Percentiles rank a stretch among this genome's conserved stretches.
phyloP scores from a whole-genome alignment of 2,329 filamentous ascomycete genomes.

The Daldinia sp. region DNA sequence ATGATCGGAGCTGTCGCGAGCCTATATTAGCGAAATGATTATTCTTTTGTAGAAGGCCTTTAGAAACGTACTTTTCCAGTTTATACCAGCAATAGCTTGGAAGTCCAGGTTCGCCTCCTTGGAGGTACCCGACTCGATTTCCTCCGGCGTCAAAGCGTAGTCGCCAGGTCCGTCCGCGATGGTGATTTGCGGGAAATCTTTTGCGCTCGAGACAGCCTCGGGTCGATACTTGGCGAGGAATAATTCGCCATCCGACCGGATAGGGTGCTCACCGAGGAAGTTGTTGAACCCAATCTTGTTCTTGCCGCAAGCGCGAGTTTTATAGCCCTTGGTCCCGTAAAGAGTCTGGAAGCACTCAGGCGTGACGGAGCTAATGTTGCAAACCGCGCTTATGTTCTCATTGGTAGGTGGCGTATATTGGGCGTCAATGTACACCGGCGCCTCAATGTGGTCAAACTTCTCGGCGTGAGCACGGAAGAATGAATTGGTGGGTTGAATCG shows the following conservation, averaged over 20 bases:
- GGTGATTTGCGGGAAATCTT: conserved; percentile 52
- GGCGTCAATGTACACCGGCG: conserved; percentile 49
- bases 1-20: conserved; percentile 45
- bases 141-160: conserved; percentile 45
- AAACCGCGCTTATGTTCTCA: conserved; percentile 51
- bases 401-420: conserved; percentile 49
- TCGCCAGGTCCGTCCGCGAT: conserved; percentile 52
- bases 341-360: conserved; percentile 65
- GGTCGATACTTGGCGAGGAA: conserved; percentile 56
- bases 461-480: conserved; percentile 61
- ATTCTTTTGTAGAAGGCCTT: neutral
- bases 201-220: conserved; percentile 51
- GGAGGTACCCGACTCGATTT: conserved; percentile 43
- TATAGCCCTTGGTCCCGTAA: conserved; percentile 67
- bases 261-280: conserved; percentile 61
- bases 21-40: conserved; percentile 11
- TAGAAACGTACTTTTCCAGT: conserved; percentile 44
- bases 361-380: conserved; percentile 64
- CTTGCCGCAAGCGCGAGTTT: conserved; percentile 55
- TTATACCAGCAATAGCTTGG: conserved; percentile 51
- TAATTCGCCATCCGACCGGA: conserved; percentile 57
- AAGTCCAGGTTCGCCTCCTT: conserved; percentile 51
- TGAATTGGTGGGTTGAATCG: conserved; percentile 70
- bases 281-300: conserved; percentile 61
- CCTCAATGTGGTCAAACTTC: conserved; percentile 49